A percentile compares a stretch with the other conserved stretches of the same genome.
phyloP scores from a whole-genome alignment of 805 yeast species.

The Scheffersomyces coipomensis region DNA sequence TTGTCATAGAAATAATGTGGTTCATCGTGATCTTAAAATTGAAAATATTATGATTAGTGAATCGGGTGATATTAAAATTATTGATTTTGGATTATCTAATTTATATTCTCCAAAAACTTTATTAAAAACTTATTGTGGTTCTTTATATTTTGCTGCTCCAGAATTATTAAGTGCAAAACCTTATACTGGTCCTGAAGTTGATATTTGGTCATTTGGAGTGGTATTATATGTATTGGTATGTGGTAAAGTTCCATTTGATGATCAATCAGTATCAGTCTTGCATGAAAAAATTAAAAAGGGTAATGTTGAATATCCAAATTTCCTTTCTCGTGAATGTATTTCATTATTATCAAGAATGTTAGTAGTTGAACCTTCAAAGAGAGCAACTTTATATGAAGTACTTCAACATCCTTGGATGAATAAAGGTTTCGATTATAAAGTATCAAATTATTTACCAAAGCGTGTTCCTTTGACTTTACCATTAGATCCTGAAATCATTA shows the following conservation, averaged over 20 bases:
- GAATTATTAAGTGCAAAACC: constrained; percentile 91
- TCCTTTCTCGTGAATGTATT: constrained; percentile 75
- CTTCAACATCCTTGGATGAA: constrained; percentile 93
- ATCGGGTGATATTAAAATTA: constrained; percentile 90
- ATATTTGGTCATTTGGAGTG: constrained; percentile 97
- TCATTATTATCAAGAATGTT: constrained; percentile 83
- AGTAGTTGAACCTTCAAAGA: constrained; percentile 80
- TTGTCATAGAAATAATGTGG: constrained; percentile 91
- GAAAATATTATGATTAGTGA: constrained; percentile 94
- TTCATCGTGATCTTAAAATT: constrained; percentile 94
- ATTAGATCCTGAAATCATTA: constrained; percentile 62
- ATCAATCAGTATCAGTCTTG: constrained; percentile 83
- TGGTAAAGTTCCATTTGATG: constrained; percentile 98
- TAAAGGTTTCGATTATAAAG: constrained; percentile 76
- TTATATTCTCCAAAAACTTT: constrained; percentile 68
- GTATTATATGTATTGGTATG: constrained; percentile 93
- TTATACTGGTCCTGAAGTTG: constrained; percentile 95
- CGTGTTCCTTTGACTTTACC: constrained; percentile 75
- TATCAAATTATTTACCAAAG: constrained; percentile 70
- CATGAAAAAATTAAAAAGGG: constrained; percentile 95
- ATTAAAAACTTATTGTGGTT: constrained; percentile 94
- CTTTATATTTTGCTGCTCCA: constrained; percentile 97
- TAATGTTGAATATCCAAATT: constrained; percentile 84
- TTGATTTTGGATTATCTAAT: constrained; percentile 94
- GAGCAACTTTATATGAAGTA: constrained; percentile 80